Evolutionary conservation across 2,329 filamentous ascomycete species (phyloP), one percentile per base, ranked within the genome.

Genomic region (Sporothrix sp.): DNA sequence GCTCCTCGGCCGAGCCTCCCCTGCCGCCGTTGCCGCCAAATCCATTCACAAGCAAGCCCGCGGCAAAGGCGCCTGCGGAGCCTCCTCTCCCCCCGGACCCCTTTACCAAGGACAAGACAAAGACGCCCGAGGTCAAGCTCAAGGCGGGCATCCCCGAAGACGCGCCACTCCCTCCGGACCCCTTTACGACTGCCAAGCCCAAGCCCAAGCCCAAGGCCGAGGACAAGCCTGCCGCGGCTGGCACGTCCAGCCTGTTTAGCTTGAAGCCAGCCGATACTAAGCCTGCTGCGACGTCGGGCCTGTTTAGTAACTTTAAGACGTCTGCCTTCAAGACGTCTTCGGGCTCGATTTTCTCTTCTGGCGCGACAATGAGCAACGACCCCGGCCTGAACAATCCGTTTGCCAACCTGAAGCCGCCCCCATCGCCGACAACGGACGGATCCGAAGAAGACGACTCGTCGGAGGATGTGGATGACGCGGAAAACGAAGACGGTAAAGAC

Each of bases 401-500:
- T 46, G 53, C 55, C 18, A 57, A 58, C 43, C 36, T 58, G 37
- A 55, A 56, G 38, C 49, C 52, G 9, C 54, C 56, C 2, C 45
- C 50, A 5, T 56, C 56, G 9, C 54, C 56, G 2, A 52, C 46
- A 16, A 54, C 52, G 8, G 54, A 53, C 3, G 54, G 42, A 3
- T 55, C 54, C 1, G 51, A 58, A 1, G 56, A 57, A 27, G 60
- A 63, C 3, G 63, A 59, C 8, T 30, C 25, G 30, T 45, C 30
- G 5, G 30, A 65, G 4, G 65, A 60, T 2, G 65, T 62, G 10
- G 69, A 66, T 2, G 64, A 66, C 30, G 64, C 60, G 8, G 62
- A 66, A 8, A 67, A 71, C 5, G 70, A 68, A 7, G 68, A 68
- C 2, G 69, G 63, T 11, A 68, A 68, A 1, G 65, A 67, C 3